These are phyloP conservation scores for Diaporthe citri DNA, from an alignment of 2,329 filamentous ascomycete genomes.

Conservation along the genomic window DNA sequence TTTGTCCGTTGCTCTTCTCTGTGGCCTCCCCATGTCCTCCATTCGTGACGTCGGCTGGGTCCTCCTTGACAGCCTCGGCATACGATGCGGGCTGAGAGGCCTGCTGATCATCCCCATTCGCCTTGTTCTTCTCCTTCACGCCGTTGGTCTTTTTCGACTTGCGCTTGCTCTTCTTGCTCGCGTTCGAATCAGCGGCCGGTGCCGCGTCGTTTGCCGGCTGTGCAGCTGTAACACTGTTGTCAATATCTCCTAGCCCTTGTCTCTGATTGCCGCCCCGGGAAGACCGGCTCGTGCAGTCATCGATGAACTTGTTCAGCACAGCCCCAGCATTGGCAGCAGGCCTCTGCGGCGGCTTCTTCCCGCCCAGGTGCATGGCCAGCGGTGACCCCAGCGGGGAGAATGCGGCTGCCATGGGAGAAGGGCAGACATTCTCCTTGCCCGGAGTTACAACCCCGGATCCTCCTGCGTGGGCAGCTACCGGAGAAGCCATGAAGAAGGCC, in stretches of 20 bases:
- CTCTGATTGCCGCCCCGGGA: neutral
- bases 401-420: constrained; percentile 36
- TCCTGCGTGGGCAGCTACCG: neutral
- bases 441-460: neutral
- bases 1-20: neutral
- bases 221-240: constrained; percentile 37
- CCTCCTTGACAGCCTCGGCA: constrained; percentile 39
- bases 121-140: neutral
- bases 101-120: neutral
- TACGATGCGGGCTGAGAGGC: constrained; percentile 33
- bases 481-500: constrained; percentile 28
- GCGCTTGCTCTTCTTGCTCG: constrained; percentile 37
- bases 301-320: constrained; percentile 34
- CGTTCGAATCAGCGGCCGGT: constrained; percentile 6
- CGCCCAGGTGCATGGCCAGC: neutral
- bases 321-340: constrained; percentile 17
- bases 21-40: neutral
- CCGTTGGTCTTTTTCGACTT: constrained; percentile 37
- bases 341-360: constrained; percentile 9
- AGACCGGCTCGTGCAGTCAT: constrained; percentile 20
- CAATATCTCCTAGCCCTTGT: constrained; percentile 30
- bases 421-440: constrained; percentile 37
- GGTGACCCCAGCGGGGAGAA: constrained; percentile 31
- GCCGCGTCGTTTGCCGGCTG: constrained; percentile 15
- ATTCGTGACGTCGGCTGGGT: constrained; percentile 25